Evolutionary conservation across 805 yeast species (phyloP), one percentile per base, ranked within the genome.

Genomic region (Monosporozyma aerobia): DNA sequence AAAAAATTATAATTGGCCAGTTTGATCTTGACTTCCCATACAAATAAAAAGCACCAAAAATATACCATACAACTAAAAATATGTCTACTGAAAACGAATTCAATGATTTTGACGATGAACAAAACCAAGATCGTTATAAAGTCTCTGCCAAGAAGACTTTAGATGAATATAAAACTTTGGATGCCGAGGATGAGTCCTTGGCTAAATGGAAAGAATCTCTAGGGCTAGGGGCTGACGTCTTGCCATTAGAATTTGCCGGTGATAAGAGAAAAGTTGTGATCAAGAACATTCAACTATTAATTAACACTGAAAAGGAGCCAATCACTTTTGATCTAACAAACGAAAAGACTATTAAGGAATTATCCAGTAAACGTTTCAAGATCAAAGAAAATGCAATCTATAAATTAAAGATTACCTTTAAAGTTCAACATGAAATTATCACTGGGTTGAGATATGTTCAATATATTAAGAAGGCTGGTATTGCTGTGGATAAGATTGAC

Each of bases 121-220:
- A 59, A 30, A 48, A 46, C 16, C 48, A 51, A 6, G 67, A 68
- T 48, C 60, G 54, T 9, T 69, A 69, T 53, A 65, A 61, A 47
- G 71, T 74, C 13, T 57, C 72, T 4, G 77, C 72, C 19, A 79
- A 90, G 73, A 89, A 89, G 64, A 85, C 95, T 16, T 77, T 90
- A 44, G 89, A 80, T 44, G 96, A 90, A 65, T 90, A 90, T 69
- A 80, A 83, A 52, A 77, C 83, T 53, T 71, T 90, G 59, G 97
- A 90, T 65, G 92, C 92, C 11, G 86, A 89, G 60, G 97, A 90
- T 67, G 96, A 88, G 69, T 85, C 95, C 16, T 75, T 90, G 57
- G 87, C 85, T 56, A 87, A 87, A 69, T 90, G 97, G 97, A 90
- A 90, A 69, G 87, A 82, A 53, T 86, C 95, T 1, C 73, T 90